Conservation (phyloP, 225 moss, liverwort and hornwort genomes). For the Polytrichum commune region DNA sequence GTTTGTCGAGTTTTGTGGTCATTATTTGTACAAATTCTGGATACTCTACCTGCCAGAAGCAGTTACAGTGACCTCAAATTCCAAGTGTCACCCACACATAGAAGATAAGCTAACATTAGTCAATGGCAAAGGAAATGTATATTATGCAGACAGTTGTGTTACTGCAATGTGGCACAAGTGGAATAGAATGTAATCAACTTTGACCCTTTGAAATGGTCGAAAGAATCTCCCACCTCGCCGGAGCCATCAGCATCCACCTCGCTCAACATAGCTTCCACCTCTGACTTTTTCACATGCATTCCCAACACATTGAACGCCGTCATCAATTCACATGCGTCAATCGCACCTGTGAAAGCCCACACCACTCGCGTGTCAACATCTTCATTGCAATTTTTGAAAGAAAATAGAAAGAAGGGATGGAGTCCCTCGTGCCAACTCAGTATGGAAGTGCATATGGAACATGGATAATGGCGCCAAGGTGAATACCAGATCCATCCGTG, state of each 20-base stretch:
- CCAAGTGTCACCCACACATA: too few species aligned
- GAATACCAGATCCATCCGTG: slow-evolving; percentile 80
- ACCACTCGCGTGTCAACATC: not conserved
- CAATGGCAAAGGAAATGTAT: too few species aligned
- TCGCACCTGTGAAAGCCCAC: slow-evolving; percentile 47
- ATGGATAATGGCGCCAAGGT: too few species aligned
- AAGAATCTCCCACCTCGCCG: slow-evolving; percentile 44
- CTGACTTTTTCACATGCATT: slow-evolving; percentile 62
- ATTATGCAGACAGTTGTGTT: too few species aligned
- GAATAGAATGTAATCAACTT: too few species aligned
- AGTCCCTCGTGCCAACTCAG: too few species aligned
- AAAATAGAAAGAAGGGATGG: not conserved
- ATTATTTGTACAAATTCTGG: slow-evolving; percentile 95
- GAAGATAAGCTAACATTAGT: too few species aligned
- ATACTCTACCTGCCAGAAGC: slow-evolving; percentile 65
- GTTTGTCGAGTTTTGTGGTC: slow-evolving; percentile 82
- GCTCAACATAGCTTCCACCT: slow-evolving; percentile 84
- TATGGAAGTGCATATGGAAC: too few species aligned
- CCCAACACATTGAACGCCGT: slow-evolving; percentile 93
- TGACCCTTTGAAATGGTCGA: too few species aligned
- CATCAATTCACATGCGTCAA: slow-evolving; percentile 79
- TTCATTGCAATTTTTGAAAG: too few species aligned
- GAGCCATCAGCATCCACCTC: slow-evolving; percentile 88
- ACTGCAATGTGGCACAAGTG: too few species aligned
- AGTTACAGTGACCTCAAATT: too few species aligned